phyloP scores from a whole-genome alignment of 768 basidiomycete species.

The Boletus subcaerulescens region DNA sequence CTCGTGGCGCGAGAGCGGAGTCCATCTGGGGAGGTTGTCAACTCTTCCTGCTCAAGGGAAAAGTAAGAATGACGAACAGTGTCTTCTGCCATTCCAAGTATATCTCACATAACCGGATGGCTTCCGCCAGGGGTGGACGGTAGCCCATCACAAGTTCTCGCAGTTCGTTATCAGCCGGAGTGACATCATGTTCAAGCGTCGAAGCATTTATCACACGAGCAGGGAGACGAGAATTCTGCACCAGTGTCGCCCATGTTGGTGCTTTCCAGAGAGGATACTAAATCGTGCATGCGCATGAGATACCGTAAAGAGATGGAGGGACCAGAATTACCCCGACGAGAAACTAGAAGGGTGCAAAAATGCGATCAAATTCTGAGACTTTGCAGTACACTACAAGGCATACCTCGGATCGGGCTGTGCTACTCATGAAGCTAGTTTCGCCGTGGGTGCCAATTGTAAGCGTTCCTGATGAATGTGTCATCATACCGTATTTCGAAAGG shows the following conservation, averaged over 20 bases:
- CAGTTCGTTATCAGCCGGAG: conserved; percentile 34
- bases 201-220: conserved; percentile 38
- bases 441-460: conserved; percentile 54
- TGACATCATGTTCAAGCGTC: conserved; percentile 32
- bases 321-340: conserved; percentile 47
- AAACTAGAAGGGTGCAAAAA: conserved; percentile 37
- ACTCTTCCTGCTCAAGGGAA: neutral
- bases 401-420: conserved; percentile 69
- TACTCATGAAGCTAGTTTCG: conserved; percentile 56
- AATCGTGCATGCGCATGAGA: neutral
- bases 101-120: conserved; percentile 56
- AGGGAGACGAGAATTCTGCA: conserved; percentile 38
- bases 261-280: conserved; percentile 27
- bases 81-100: conserved; percentile 63
- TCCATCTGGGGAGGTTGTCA: conserved; percentile 40
- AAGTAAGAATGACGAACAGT: conserved; percentile 40
- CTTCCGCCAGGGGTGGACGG: conserved; percentile 58
- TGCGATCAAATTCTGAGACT: neutral
- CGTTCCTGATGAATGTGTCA: conserved; percentile 41
- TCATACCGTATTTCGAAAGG: neutral
- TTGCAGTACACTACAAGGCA: conserved; percentile 12
- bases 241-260: conserved; percentile 12
- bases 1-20: conserved; percentile 49
- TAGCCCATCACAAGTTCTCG: conserved; percentile 43
- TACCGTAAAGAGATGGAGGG: neutral